Conservation (phyloP, 2,329 filamentous ascomycete genomes). For the Hortaea sp. region DNA sequence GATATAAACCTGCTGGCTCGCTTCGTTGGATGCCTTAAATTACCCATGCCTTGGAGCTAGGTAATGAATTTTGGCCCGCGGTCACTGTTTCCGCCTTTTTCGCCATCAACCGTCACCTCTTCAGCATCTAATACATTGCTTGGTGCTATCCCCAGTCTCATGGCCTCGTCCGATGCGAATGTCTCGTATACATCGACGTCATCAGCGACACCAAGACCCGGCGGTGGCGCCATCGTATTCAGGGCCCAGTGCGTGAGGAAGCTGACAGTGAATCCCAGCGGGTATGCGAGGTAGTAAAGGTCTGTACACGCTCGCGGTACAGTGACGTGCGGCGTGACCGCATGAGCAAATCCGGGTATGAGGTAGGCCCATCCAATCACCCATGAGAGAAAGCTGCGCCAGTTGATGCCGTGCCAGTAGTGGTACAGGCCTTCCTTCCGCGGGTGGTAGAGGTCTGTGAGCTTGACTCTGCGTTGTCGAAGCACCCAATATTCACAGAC, state of each 20-base stretch:
- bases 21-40: no score
- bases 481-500: constrained; percentile 37
- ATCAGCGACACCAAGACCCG: constrained; percentile 23
- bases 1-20: not conserved
- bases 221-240: constrained; percentile 24
- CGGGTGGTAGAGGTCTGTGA: constrained; percentile 34
- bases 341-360: constrained; percentile 33
- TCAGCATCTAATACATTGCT: not conserved
- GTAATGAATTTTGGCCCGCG: no score
- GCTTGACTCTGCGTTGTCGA: constrained; percentile 28
- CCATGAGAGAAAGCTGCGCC: constrained; percentile 34
- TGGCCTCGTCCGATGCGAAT: constrained; percentile 21
- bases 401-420: constrained; percentile 35
- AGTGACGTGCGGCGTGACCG: constrained; percentile 29
- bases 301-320: constrained; percentile 28
- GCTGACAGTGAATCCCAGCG: constrained; percentile 31
- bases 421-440: constrained; percentile 32
- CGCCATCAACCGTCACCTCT: not conserved
- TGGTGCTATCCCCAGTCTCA: constrained; percentile 12
- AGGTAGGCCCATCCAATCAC: constrained; percentile 22
- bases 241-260: constrained; percentile 26
- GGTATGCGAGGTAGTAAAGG: constrained; percentile 34
- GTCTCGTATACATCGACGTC: constrained; percentile 26
- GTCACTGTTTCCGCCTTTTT: no score
- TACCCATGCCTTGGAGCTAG: no score